A percentile compares a stretch with the other conserved stretches of the same genome.
Conservation (phyloP, 805 yeast genomes). For the Teunomyces atbi region DNA sequence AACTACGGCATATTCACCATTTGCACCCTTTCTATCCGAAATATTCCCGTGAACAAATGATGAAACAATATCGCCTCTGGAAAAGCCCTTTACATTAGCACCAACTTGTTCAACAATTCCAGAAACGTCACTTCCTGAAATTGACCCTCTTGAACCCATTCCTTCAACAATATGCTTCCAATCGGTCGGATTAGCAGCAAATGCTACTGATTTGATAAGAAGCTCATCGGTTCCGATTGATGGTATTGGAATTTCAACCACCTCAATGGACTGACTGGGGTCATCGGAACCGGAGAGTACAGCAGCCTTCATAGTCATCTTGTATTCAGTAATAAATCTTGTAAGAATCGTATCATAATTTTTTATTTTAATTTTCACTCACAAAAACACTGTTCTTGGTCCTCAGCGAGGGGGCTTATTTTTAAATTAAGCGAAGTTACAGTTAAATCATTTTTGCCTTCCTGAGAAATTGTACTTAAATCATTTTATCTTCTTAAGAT, state of each 20-base stretch:
- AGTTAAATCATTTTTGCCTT: no score
- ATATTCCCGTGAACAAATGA: constrained; percentile 56
- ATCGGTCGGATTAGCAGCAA: constrained; percentile 68
- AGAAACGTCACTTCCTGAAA: constrained; percentile 60
- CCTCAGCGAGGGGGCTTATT: no score
- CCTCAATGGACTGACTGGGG: constrained; percentile 10
- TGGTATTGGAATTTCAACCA: constrained; percentile 29
- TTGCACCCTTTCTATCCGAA: constrained; percentile 51
- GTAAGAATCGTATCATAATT: constrained; percentile 13
- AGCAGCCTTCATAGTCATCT: constrained; percentile 6
- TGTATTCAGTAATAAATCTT: not conserved
- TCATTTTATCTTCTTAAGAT: no score
- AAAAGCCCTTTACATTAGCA: constrained; percentile 30
- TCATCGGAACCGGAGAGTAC: constrained; percentile 1
- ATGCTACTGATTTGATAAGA: constrained; percentile 51
- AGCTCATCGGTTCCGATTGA: constrained; percentile 36
- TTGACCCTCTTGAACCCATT: constrained; percentile 46
- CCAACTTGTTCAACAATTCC: constrained; percentile 60
- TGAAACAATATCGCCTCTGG: constrained; percentile 48
- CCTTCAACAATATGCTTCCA: constrained; percentile 55
- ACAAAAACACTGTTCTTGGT: no score
- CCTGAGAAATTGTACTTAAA: no score
- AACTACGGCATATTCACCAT: constrained; percentile 51
- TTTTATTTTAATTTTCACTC: constrained; percentile 8
- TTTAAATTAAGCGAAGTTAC: no score